phyloP scores from a whole-genome alignment of 1,284 basidiomycete genomes.

The Puccinia novopanici region DNA sequence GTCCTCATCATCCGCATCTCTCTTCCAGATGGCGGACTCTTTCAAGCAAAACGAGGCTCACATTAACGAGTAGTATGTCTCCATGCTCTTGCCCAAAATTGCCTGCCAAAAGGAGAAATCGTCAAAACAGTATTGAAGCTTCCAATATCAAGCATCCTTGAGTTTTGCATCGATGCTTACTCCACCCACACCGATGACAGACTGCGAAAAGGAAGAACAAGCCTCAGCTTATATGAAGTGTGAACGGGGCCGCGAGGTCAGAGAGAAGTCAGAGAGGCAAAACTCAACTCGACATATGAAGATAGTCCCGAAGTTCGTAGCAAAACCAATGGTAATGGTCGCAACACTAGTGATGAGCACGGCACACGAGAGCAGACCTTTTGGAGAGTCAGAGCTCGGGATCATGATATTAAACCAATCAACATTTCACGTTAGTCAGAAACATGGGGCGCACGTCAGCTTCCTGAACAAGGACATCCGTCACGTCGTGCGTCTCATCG shows the following conservation, averaged over 20 bases:
- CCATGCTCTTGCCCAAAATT: constrained; percentile 23
- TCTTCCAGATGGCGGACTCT: neutral
- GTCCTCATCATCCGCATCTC: neutral
- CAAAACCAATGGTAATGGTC: constrained; percentile 26
- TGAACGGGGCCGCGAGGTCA: too few relatives aligned
- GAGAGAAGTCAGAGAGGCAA: neutral
- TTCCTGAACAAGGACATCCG: neutral
- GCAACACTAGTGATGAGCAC: constrained; percentile 25
- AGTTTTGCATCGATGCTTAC: neutral
- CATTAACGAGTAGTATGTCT: constrained; percentile 29
- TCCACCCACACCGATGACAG: constrained; percentile 37
- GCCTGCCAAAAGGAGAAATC: constrained; percentile 1
- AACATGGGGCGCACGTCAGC: neutral
- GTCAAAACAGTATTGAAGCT: neutral
- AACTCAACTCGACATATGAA: constrained; percentile 41
- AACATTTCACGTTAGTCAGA: too few relatives aligned
- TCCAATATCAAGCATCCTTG: neutral
- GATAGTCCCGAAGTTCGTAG: constrained; percentile 9
- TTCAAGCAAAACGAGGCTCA: neutral
- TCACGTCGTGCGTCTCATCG: neutral
- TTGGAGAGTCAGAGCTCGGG: constrained; percentile 23
- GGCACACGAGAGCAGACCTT: constrained; percentile 5
- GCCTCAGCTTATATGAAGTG: neutral
- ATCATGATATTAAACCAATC: too few relatives aligned
- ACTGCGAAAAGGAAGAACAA: neutral